A percentile compares a stretch with the other conserved stretches of the same genome.
These are phyloP conservation scores for Xerocomellus intermedius DNA, from an alignment of 768 basidiomycete species.

Conservation along the genomic window DNA sequence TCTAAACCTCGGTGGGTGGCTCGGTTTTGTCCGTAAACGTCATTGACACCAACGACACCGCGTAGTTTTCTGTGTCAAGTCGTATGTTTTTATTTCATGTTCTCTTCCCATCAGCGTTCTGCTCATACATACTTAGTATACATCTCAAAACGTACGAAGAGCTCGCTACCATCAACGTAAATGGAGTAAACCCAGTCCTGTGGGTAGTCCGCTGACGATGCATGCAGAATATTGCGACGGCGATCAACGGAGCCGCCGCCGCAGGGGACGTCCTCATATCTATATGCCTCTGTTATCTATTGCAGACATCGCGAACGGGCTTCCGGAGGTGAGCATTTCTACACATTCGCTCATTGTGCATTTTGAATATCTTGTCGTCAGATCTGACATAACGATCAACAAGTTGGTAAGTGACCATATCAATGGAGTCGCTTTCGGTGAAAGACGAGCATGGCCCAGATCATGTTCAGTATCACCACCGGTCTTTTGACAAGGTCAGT, in stretches of 20 bases:
- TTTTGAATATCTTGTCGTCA: slow-evolving; percentile 1
- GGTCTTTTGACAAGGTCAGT: slow-evolving; percentile 34
- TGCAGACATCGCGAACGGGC: slow-evolving; percentile 50
- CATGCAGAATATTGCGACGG: neutral
- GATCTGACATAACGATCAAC: slow-evolving; percentile 52
- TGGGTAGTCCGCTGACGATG: neutral
- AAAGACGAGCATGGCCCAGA: slow-evolving; percentile 25
- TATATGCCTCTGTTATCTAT: slow-evolving; percentile 40
- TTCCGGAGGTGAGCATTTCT: slow-evolving; percentile 38
- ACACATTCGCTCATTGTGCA: neutral
- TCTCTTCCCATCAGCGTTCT: neutral
- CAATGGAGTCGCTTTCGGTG: neutral
- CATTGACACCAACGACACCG: neutral
- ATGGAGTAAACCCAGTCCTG: neutral
- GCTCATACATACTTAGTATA: slow-evolving; percentile 35
- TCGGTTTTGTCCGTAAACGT: too few species aligned
- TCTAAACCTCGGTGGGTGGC: slow-evolving; percentile 32
- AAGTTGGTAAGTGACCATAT: slow-evolving; percentile 31
- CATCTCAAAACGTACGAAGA: slow-evolving; percentile 1
- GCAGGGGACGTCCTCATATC: slow-evolving; percentile 51
- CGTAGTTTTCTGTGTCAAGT: neutral
- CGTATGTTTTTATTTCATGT: slow-evolving; percentile 1
- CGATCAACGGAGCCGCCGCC: slow-evolving; percentile 45
- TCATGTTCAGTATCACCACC: slow-evolving; percentile 52
- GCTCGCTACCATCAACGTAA: neutral